Evolutionary conservation across 352 stramenopile species (phyloP).

Genomic region (Phytophthora pistaciae): DNA sequence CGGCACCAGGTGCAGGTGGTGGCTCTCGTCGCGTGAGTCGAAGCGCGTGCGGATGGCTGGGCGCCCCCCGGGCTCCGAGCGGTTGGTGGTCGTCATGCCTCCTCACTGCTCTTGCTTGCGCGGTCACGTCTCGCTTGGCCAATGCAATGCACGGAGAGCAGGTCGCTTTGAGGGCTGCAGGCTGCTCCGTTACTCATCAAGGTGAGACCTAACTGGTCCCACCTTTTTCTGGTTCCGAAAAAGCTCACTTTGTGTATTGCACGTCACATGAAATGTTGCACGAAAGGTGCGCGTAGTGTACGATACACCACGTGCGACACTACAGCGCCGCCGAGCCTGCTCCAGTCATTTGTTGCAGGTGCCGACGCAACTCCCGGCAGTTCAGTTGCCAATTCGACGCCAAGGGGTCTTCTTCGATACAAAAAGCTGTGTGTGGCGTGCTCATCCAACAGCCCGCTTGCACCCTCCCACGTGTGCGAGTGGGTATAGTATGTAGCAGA

Average conservation of each 20-base stretch:
- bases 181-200: conserved; percentile 1
- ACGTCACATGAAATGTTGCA: background rate
- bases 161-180: background rate
- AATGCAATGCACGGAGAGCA: background rate
- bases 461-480: conserved; percentile 51
- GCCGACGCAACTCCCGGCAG: background rate
- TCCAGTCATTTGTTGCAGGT: conserved; percentile 41
- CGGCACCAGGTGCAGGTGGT: conserved; percentile 65
- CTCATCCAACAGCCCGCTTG: conserved; percentile 81
- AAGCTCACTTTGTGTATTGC: background rate
- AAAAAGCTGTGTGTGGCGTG: conserved; percentile 18
- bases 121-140: background rate
- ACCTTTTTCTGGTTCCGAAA: background rate
- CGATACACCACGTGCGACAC: background rate
- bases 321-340: background rate
- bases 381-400: conserved; percentile 33
- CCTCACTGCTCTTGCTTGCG: background rate
- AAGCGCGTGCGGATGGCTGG: conserved; percentile 71
- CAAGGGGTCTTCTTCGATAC: background rate
- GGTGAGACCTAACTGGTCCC: background rate
- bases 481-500: conserved; percentile 87
- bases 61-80: background rate
- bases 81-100: conserved; percentile 2
- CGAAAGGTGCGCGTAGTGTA: background rate
- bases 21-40: conserved; percentile 64